Conservation (phyloP, 1,284 basidiomycete genomes). For the Neonothopanus nambi region DNA sequence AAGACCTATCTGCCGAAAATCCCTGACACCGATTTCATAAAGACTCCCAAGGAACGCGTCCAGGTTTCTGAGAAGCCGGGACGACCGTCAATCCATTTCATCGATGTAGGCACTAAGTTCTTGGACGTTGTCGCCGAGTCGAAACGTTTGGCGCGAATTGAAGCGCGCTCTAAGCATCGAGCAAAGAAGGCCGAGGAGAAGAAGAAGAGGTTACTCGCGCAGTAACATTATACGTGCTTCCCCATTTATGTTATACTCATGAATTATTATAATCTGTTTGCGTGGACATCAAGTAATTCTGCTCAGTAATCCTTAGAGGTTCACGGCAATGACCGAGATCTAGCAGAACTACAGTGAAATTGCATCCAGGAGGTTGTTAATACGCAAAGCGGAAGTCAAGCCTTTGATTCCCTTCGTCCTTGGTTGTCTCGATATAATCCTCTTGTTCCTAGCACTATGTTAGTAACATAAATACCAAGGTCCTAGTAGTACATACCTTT, state of each 20-base stretch:
- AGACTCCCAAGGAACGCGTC: slow-evolving; percentile 36
- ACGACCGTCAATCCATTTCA: slow-evolving; percentile 57
- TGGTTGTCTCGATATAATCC: slow-evolving; percentile 57
- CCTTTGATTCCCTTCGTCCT: slow-evolving; percentile 55
- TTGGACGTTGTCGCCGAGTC: slow-evolving; percentile 54
- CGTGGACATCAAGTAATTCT: too few relatives aligned
- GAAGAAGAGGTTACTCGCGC: not conserved
- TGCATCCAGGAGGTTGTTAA: slow-evolving; percentile 25
- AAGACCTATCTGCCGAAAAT: slow-evolving; percentile 38
- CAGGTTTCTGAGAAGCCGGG: slow-evolving; percentile 37
- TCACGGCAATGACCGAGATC: too few relatives aligned
- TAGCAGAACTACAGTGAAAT: not conserved
- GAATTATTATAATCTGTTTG: too few relatives aligned
- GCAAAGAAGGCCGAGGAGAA: slow-evolving; percentile 10
- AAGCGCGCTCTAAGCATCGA: slow-evolving; percentile 11
- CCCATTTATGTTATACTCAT: too few relatives aligned
- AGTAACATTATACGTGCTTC: not conserved
- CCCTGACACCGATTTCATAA: slow-evolving; percentile 34
- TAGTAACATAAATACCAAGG: not conserved
- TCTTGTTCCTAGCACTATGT: slow-evolving; percentile 44
- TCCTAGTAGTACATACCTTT: slow-evolving; percentile 35
- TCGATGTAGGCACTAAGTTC: slow-evolving; percentile 71
- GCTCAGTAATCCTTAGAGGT: too few relatives aligned
- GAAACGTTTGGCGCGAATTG: slow-evolving; percentile 46
- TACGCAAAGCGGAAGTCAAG: slow-evolving; percentile 64